Percentiles rank a stretch among this genome's conserved stretches.
phyloP scores from a whole-genome alignment of 2,329 filamentous ascomycete genomes.

The Neopestalotiopsis sp. region DNA sequence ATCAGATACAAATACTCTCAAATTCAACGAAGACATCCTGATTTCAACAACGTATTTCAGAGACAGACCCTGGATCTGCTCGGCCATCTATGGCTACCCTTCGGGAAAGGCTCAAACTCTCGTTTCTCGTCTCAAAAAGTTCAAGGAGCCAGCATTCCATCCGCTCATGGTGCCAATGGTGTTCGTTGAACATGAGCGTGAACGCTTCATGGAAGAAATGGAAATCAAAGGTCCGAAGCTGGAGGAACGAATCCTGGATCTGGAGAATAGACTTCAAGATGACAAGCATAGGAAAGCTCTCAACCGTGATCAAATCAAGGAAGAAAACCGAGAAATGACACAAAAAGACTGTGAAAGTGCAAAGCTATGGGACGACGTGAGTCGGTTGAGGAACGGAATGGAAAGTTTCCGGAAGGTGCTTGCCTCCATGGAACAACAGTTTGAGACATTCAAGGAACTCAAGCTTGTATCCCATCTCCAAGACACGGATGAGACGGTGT shows the following conservation, averaged over 20 bases:
- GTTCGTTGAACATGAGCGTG: conserved; percentile 26
- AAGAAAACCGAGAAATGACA: conserved; percentile 14
- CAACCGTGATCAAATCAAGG: no score
- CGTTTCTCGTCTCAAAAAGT: neutral
- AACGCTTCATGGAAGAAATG: conserved; percentile 22
- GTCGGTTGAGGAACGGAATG: conserved; percentile 26
- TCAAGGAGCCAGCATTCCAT: conserved; percentile 21
- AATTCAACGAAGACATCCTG: conserved; percentile 21
- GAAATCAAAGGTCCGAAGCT: conserved; percentile 15
- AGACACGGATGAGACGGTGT: neutral
- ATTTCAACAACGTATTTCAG: conserved; percentile 29
- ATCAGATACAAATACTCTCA: conserved; percentile 26
- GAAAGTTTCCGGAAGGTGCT: conserved; percentile 23
- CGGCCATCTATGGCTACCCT: conserved; percentile 30
- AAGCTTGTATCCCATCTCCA: neutral
- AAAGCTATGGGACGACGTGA: conserved; percentile 25
- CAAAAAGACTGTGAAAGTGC: conserved; percentile 26
- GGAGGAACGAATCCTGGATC: no score
- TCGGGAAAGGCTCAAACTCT: neutral
- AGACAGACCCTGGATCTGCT: conserved; percentile 22
- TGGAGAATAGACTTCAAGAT: no score
- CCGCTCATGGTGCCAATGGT: conserved; percentile 29
- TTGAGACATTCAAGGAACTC: neutral
- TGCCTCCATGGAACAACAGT: conserved; percentile 18
- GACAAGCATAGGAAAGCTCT: no score